Evolutionary conservation across 768 basidiomycete genomes (phyloP), one percentile per base, ranked within the genome.

Genomic region (Mycena olivaceomarginata): DNA sequence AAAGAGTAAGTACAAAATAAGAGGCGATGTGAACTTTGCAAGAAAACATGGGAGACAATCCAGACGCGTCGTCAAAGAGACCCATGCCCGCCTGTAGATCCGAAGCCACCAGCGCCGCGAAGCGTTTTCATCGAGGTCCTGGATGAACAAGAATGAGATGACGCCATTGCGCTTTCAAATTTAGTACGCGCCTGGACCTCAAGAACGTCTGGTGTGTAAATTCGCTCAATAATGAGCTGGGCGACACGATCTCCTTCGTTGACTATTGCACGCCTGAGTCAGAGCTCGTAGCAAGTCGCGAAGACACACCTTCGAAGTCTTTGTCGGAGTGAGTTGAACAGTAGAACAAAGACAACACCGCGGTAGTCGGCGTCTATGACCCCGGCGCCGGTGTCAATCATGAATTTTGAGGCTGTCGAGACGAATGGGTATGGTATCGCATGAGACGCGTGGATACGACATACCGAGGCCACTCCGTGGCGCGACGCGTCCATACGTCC

Each of bases 281-380:
- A 31, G 15, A 6, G 2, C 16, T n/a, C n/a, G 31, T 2, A 5
- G 9, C 0, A 64, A 66, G 48, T 9, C 41, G 9, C 12, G 37
- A 20, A 48, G 46, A 69, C 81, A 78, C 83, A 96, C 97, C 94
- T 85, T 94, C 87, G 82, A 99, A 99, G 81, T 99, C 97, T 74
- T 92, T 89, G 84, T 98, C 96, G 0, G 95, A 95, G 72, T 94
- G 91, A 84, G n/a, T 99, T 99, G 92, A 97, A 99, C 59, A 99
- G 89, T 40, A 99, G 89, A 46, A 99, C 96, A 82, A 94, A 97
- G 62, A 99, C 92, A 15, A 93, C 88, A 25, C 98, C 98, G 69
- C 98, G 91, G 85, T 99, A 99, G 84, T 99, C 98, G 9, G 97
- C 96, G 78, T 99, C 98, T 67, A 99, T 92, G 9, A 99, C 98